phyloP scores from a whole-genome alignment of 2,329 filamentous ascomycete genomes.

The Didymella segeticola region DNA sequence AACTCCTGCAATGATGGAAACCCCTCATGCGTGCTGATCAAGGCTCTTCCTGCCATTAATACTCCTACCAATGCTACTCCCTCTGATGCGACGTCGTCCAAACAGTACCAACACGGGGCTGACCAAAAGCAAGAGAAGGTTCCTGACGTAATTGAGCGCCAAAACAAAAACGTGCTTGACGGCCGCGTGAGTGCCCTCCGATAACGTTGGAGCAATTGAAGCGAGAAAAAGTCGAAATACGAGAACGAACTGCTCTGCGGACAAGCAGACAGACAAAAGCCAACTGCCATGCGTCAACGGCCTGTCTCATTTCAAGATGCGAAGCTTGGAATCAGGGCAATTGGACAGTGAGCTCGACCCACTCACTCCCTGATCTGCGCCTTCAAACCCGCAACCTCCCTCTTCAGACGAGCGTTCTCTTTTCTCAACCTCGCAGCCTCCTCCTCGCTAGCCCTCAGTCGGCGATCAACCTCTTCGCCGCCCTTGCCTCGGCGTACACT shows the following conservation, averaged over 20 bases:
- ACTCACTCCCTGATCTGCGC: slow-evolving; percentile 56
- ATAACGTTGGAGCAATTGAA: not conserved
- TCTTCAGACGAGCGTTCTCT: slow-evolving; percentile 82
- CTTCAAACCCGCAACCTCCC: slow-evolving; percentile 75
- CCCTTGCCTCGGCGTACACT: slow-evolving; percentile 74
- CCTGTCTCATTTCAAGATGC: not conserved
- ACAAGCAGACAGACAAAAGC: not conserved
- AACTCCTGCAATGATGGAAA: slow-evolving; percentile 20
- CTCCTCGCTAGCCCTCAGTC: slow-evolving; percentile 75
- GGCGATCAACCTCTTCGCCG: slow-evolving; percentile 76
- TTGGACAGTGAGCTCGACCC: slow-evolving; percentile 4
- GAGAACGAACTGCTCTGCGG: not conserved
- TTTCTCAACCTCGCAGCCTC: slow-evolving; percentile 80
- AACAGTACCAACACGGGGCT: not conserved
- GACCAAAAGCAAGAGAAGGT: not conserved
- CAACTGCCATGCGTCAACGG: slow-evolving; percentile 7
- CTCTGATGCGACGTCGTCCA: not conserved
- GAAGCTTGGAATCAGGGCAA: not conserved
- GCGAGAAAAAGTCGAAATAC: not conserved
- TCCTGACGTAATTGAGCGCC: not conserved
- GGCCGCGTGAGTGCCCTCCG: not conserved
- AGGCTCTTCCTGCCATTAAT: slow-evolving; percentile 4
- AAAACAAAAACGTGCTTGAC: not conserved
- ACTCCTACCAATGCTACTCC: not conserved
- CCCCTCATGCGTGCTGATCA: not conserved